Percentiles rank a stretch among this genome's conserved stretches.
Evolutionary conservation across 1,284 basidiomycete genomes (phyloP).

Genomic region (Ustanciosporium gigantosporum): DNA sequence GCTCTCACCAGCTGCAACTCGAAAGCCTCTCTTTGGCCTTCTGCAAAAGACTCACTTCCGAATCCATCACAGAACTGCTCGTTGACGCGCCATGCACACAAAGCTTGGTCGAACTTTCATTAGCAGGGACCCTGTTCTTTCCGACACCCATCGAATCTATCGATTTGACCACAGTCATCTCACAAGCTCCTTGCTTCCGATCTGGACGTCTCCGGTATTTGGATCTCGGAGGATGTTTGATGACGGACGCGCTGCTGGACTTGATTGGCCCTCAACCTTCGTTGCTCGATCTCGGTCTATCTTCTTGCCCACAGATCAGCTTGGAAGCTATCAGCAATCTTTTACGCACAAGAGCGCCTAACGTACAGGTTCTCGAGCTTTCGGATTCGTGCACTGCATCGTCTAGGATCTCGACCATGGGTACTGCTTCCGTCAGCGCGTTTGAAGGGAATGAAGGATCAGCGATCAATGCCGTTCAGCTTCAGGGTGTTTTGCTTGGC

Average conservation of each 20-base stretch:
- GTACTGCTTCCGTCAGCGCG: slow-evolving; percentile 66
- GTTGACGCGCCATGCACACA: slow-evolving; percentile 69
- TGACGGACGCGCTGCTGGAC: slow-evolving; percentile 66
- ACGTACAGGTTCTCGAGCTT: slow-evolving; percentile 84
- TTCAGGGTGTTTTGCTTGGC: slow-evolving; percentile 64
- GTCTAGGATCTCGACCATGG: slow-evolving; percentile 37
- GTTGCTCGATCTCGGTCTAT: slow-evolving; percentile 71
- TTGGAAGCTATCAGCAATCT: slow-evolving; percentile 74
- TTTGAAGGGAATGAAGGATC: slow-evolving; percentile 64
- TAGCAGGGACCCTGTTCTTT: slow-evolving; percentile 87
- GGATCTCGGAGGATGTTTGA: slow-evolving; percentile 80
- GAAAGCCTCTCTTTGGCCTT: slow-evolving; percentile 83
- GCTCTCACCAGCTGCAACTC: slow-evolving; percentile 71
- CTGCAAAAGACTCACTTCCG: slow-evolving; percentile 79
- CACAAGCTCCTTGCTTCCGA: slow-evolving; percentile 77
- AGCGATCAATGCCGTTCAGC: slow-evolving; percentile 67
- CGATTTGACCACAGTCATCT: slow-evolving; percentile 74
- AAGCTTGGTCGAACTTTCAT: slow-evolving; percentile 75
- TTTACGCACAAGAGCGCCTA: slow-evolving; percentile 71
- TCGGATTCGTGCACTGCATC: slow-evolving; percentile 67
- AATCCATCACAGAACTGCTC: slow-evolving; percentile 77
- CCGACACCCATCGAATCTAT: slow-evolving; percentile 74
- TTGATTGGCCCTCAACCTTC: slow-evolving; percentile 71
- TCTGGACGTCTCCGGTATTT: slow-evolving; percentile 79
- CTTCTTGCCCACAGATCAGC: slow-evolving; percentile 76